Percentiles rank a stretch among this genome's conserved stretches.
phyloP scores from a whole-genome alignment of 1,139 yeast species.

The Nakaseomyces bracarensis region DNA sequence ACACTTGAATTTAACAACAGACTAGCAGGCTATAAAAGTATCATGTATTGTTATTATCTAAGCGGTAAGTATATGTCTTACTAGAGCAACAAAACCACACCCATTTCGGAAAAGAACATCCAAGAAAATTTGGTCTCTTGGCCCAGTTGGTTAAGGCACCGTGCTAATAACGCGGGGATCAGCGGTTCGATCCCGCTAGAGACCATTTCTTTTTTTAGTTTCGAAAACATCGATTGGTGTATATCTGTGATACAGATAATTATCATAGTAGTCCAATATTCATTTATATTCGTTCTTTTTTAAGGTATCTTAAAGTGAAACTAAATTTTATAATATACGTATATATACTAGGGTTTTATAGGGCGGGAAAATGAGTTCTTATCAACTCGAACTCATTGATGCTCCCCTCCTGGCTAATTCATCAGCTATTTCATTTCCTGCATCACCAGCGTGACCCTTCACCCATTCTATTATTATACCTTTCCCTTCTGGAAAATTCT shows the following conservation, averaged over 20 bases:
- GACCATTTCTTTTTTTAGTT: constrained; percentile 20
- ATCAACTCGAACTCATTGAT: background rate
- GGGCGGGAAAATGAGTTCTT: too few species aligned
- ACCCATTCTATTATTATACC: constrained; percentile 49
- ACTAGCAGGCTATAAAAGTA: too few species aligned
- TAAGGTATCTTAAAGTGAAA: too few species aligned
- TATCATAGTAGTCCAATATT: too few species aligned
- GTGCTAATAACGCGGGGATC: constrained; percentile 32
- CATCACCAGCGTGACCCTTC: constrained; percentile 58
- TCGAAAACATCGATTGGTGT: too few species aligned
- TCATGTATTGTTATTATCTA: too few species aligned
- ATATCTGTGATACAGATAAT: too few species aligned
- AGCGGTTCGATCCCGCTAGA: constrained; percentile 32
- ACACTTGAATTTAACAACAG: too few species aligned
- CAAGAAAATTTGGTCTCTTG: constrained; percentile 22
- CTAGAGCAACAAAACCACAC: background rate
- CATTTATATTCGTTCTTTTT: too few species aligned
- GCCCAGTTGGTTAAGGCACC: constrained; percentile 32
- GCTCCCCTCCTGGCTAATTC: constrained; percentile 63
- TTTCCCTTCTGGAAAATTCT: constrained; percentile 21
- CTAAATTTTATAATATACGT: too few species aligned
- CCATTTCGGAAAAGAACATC: background rate
- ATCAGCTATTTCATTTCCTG: constrained; percentile 77
- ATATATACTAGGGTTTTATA: too few species aligned
- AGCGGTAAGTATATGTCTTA: too few species aligned